Evolutionary conservation across 129 eudicot genomes (phyloP), one percentile per base, ranked within the genome.

Genomic region (Pittosporum tobira): DNA sequence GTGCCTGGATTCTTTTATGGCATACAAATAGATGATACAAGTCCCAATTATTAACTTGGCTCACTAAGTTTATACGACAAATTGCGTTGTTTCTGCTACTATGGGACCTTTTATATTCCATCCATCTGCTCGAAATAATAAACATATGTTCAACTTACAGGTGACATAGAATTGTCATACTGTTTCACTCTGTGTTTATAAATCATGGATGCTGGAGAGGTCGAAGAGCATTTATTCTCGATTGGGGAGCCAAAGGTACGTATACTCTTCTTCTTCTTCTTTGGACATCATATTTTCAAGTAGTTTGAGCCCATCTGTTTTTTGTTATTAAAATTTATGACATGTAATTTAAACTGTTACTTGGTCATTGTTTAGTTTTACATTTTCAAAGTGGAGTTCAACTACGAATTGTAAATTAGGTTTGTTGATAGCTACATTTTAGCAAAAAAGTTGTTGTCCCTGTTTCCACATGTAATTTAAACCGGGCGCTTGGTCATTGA

Each of bases 201-300:
- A 80, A 68, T 54, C 50, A 83, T 87, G 99, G 96, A 84, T 48
- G 69, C 36, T 66, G 63, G 80, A 30, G 99, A 93, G 69, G 73
- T 87, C 49, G 99, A 93, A 71, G 99, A 93, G 61, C 75, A 62
- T 66, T 65, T 93, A 49, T 65, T 76, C 55, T 82, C 91, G 20
- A 84, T 87, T 27, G 94, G 94, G 19, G 99, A 93, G 72, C 91
- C 99, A 47, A 87, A 93, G 99, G 99, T 87, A 77, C 20, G 18
- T 13, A 13, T 2, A 64, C 38, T 49, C 16, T 40, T 56, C 20
- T 23, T 37, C 2, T 26, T 30, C 36, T 37, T 25, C 11, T 40
- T 18, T 22, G 9, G 9, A n/a, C 11, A 0, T 36, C 42, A 36
- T 12, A 36, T 12, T 5, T 36, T 36, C 42, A 36, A 6, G 1